These are phyloP conservation scores for Fusarium austroafricanum DNA, from an alignment of 2,329 filamentous ascomycete species.

Conservation along the genomic window DNA sequence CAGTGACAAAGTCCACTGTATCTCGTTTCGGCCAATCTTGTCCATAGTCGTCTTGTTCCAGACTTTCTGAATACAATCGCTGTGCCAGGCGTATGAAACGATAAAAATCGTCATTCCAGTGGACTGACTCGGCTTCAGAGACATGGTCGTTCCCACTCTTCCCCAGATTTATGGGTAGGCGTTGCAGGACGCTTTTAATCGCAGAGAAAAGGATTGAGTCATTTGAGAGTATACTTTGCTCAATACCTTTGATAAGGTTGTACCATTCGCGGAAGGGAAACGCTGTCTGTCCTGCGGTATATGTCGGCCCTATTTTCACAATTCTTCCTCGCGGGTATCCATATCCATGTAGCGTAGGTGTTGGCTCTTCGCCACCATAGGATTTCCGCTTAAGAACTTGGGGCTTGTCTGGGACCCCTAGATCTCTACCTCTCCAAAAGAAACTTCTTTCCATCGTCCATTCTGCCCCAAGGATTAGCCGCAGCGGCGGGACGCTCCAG, in stretches of 20 bases:
- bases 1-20: not conserved
- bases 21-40: not conserved
- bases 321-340: not conserved
- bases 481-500: not conserved
- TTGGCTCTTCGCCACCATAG: fast-evolving
- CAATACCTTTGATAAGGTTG: not conserved
- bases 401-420: fast-evolving
- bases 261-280: not conserved
- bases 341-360: not conserved
- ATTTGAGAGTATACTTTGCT: no score
- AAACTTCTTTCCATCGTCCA: not conserved
- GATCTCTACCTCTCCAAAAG: not conserved
- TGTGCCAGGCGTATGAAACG: not conserved
- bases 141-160: no score
- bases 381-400: not conserved
- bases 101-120: not conserved
- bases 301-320: not conserved
- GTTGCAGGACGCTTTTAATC: no score
- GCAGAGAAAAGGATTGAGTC: no score
- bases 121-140: no score
- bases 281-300: not conserved
- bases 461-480: not conserved
- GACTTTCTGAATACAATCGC: fast-evolving
- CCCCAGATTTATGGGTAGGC: no score
- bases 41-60: not conserved